phyloP scores from a whole-genome alignment of 495 filamentous ascomycete genomes.

The Trichoderma parareesei region DNA sequence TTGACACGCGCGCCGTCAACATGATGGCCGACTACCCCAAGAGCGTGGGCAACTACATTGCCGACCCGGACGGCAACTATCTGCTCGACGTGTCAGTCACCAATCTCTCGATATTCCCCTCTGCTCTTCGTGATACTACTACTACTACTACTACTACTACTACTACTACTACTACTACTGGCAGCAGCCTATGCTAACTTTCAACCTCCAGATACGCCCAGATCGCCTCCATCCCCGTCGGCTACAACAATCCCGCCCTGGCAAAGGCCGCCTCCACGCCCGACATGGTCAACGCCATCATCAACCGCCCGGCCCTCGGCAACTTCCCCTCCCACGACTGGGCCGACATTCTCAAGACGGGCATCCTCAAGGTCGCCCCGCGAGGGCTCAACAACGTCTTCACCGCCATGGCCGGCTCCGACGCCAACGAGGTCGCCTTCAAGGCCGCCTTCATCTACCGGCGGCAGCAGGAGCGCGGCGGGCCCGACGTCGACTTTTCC shows the following conservation, averaged over 20 bases:
- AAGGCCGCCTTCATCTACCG: constrained; percentile 99
- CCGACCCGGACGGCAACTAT: constrained; percentile 80
- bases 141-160: too few relatives aligned
- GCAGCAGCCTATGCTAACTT: background rate
- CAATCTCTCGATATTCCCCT: background rate
- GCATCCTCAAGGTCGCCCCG: constrained; percentile 80
- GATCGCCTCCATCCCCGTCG: constrained; percentile 94
- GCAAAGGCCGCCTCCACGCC: constrained; percentile 59
- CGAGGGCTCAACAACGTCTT: constrained; percentile 93
- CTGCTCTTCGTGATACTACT: too few relatives aligned
- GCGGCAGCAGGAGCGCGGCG: constrained; percentile 81
- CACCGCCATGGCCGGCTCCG: constrained; percentile 90
- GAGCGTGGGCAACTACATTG: constrained; percentile 70
- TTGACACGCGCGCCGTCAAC: constrained; percentile 89
- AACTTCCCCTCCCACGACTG: constrained; percentile 94
- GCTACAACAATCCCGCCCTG: constrained; percentile 90
- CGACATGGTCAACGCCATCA: constrained; percentile 74
- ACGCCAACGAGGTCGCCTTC: constrained; percentile 98
- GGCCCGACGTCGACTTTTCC: constrained; percentile 72
- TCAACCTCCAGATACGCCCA: constrained; percentile 54
- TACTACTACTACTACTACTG: background rate
- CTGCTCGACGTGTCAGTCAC: constrained; percentile 66
- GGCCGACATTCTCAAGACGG: constrained; percentile 76
- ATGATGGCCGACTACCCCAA: constrained; percentile 79
- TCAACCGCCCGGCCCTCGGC: constrained; percentile 92